Evolutionary conservation across 495 filamentous ascomycete genomes (phyloP), one percentile per base, ranked within the genome.

Genomic region (Penicillium tannophilum): DNA sequence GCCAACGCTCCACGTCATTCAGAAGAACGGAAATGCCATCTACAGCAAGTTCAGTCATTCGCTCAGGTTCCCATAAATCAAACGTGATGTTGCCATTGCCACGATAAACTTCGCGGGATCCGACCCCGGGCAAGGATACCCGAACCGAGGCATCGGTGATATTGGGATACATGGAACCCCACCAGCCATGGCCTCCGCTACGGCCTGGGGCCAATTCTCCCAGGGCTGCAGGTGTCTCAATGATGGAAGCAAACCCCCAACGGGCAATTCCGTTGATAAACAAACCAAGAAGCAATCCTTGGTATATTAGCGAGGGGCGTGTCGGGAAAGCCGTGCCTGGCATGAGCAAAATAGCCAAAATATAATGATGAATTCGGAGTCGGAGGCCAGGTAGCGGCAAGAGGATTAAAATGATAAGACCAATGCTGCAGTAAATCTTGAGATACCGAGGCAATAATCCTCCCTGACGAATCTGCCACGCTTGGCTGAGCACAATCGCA

Each of bases 361-460:
- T 88, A 63, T 98, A 98, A 67, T 98, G 94, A 65, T 98, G 95
- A 56, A 98, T 92, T 11, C 94, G 84, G 49, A 98, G 82, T 48
- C 83, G 88, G n/a, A 96, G 86, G n/a, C 84, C 83, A 0, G 94
- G 92, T 11, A 97, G 73, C 0, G 85, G 80, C 0, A 92, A 77
- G 43, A 90, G 80, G 55, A 91, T 72, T 46, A 90, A 52, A 4
- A 84, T 69, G 17, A 91, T 80, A 1, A 76, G 72, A 0, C 74
- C 65, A 51, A 87, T 79, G 28, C 89, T 78, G 10, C 83, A 61
- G 66, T 98, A 98, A 9, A 97, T 76, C 47, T 83, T 84, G 14
- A 95, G 76, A 64, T 90, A 92, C 16, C 73, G 76, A 1, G 88
- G 80, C 46, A 96, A 77, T 10, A 87, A 78, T 0, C 84, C 90